phyloP scores from a whole-genome alignment of 768 basidiomycete species.

The Grammothele lineata region DNA sequence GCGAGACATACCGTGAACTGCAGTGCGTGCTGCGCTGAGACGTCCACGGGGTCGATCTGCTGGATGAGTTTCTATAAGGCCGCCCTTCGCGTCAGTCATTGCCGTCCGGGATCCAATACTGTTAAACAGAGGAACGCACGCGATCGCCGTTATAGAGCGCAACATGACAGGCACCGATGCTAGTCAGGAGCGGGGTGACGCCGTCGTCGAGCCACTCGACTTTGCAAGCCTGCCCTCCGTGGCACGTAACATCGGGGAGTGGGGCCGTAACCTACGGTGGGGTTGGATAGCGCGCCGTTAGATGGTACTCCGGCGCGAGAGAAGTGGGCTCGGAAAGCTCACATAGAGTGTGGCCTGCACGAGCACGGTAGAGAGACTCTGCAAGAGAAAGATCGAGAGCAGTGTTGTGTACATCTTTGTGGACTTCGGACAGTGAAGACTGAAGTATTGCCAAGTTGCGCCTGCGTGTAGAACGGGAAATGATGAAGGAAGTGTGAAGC shows the following conservation, averaged over 20 bases:
- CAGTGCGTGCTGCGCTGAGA: slow-evolving; percentile 41
- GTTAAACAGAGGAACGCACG: slow-evolving; percentile 32
- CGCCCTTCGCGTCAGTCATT: neutral
- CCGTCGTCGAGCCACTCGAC: slow-evolving; percentile 69
- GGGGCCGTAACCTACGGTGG: slow-evolving; percentile 45
- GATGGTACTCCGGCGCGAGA: no score
- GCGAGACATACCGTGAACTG: slow-evolving; percentile 53
- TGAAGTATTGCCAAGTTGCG: neutral
- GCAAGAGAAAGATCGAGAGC: slow-evolving; percentile 10
- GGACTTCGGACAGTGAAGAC: neutral
- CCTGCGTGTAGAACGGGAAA: neutral
- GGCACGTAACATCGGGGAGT: slow-evolving; percentile 38
- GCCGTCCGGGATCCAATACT: neutral
- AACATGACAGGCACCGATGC: slow-evolving; percentile 50
- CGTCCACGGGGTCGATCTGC: slow-evolving; percentile 50
- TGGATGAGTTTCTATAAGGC: slow-evolving; percentile 50
- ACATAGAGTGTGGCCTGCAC: slow-evolving; percentile 41
- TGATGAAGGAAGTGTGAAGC: no score
- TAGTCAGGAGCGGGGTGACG: slow-evolving; percentile 38
- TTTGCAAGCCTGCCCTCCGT: slow-evolving; percentile 48
- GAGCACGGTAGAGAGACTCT: slow-evolving; percentile 5
- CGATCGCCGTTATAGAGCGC: slow-evolving; percentile 54
- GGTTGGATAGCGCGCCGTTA: neutral
- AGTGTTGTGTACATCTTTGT: neutral
- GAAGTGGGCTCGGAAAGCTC: slow-evolving; percentile 15